phyloP scores from a whole-genome alignment of 495 filamentous ascomycete genomes.

The Cenococcum geophilum region DNA sequence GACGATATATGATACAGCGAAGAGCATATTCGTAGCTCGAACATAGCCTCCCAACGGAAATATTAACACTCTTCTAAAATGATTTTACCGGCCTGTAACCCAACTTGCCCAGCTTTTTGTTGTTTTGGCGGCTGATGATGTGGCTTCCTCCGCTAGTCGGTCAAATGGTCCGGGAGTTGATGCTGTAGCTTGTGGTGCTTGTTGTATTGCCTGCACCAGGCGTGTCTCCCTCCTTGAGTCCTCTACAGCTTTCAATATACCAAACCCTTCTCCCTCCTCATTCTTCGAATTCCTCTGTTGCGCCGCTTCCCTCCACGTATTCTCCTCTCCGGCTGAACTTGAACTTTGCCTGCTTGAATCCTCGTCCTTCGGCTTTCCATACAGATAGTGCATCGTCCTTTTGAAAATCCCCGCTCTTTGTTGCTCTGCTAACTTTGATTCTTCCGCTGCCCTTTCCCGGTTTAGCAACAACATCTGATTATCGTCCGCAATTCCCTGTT shows the following conservation, averaged over 20 bases:
- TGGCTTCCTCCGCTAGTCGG: conserved; percentile 23
- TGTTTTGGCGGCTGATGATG: conserved; percentile 1
- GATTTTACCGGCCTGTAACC: conserved; percentile 22
- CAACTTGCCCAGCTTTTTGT: conserved; percentile 31
- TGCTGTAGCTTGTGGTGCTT: not conserved
- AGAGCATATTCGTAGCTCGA: not conserved
- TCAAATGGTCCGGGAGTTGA: conserved; percentile 30
- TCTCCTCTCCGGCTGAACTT: conserved; percentile 1
- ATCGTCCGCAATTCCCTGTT: conserved; percentile 30
- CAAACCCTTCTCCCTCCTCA: conserved; percentile 13
- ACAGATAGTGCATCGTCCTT: not conserved
- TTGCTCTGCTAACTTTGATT: conserved; percentile 28
- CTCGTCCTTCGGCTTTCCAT: conserved; percentile 19
- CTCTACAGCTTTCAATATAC: conserved; percentile 27
- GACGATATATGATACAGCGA: conserved; percentile 25
- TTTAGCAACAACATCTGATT: conserved; percentile 35
- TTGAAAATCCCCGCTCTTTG: conserved; percentile 25
- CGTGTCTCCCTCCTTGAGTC: conserved; percentile 19
- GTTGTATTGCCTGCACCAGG: not conserved
- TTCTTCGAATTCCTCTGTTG: conserved; percentile 7
- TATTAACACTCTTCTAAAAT: conserved; percentile 3
- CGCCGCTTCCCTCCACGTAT: not conserved
- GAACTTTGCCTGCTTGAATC: conserved; percentile 21
- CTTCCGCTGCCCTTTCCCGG: conserved; percentile 31
- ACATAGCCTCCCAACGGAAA: not conserved